phyloP scores from a whole-genome alignment of 1,284 basidiomycete genomes.

The Schizophyllum commune region DNA sequence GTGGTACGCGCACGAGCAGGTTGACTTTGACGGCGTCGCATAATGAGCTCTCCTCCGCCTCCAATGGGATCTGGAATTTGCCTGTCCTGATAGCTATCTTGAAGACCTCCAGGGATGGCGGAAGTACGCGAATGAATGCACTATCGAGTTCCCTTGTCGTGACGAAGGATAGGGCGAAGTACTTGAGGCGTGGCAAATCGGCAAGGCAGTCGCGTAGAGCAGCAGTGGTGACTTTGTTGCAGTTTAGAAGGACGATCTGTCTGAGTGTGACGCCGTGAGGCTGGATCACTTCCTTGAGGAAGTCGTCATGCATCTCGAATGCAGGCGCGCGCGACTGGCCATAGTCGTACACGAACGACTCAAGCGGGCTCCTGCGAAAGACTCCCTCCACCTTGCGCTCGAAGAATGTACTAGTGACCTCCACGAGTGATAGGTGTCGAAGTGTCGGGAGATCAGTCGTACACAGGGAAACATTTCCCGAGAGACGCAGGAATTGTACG shows the following conservation, averaged over 20 bases:
- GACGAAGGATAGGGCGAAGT: slow-evolving; percentile 30
- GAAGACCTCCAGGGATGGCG: slow-evolving; percentile 21
- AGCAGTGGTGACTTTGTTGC: slow-evolving; percentile 24
- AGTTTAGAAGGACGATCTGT: slow-evolving; percentile 30
- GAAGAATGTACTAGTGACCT: slow-evolving; percentile 29
- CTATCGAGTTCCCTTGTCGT: slow-evolving; percentile 27
- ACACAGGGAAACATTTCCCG: slow-evolving; percentile 24
- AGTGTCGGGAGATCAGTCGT: slow-evolving; percentile 19
- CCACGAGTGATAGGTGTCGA: slow-evolving; percentile 23
- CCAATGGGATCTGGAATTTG: slow-evolving; percentile 22
- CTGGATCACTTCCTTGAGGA: slow-evolving; percentile 24
- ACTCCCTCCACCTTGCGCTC: slow-evolving; percentile 22
- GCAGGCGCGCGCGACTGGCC: slow-evolving; percentile 21
- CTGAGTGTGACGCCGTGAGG: slow-evolving; percentile 21
- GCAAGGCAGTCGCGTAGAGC: slow-evolving; percentile 23
- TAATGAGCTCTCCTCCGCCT: slow-evolving; percentile 23
- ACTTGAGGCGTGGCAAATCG: slow-evolving; percentile 22
- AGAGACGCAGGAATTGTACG: slow-evolving; percentile 26
- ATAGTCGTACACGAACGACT: slow-evolving; percentile 28
- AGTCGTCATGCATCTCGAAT: slow-evolving; percentile 29
- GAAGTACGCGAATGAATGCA: slow-evolving; percentile 27
- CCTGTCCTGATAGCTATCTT: slow-evolving; percentile 30
- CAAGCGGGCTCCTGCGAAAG: slow-evolving; percentile 21
- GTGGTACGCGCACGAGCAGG: slow-evolving; percentile 8
- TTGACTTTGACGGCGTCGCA: slow-evolving; percentile 20